A percentile compares a stretch with the other conserved stretches of the same genome.
These are phyloP conservation scores for Candida argentea DNA, from an alignment of 805 yeast species.

Conservation along the genomic window DNA sequence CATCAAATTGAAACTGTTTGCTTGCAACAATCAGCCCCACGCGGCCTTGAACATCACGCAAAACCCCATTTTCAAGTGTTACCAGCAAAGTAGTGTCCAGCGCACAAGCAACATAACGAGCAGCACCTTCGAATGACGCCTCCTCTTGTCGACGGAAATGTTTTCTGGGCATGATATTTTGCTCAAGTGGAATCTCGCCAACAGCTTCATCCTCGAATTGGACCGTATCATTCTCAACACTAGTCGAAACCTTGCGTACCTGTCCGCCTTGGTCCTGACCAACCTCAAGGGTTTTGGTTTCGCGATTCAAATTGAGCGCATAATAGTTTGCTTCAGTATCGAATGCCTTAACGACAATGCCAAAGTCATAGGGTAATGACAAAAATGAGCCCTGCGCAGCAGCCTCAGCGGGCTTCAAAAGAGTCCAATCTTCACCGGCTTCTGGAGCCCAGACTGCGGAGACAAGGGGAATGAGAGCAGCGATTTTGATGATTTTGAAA, in stretches of 20 bases:
- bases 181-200: neutral
- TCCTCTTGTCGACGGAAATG: neutral
- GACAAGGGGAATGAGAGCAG: neutral
- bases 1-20: conserved; percentile 32
- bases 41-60: conserved; percentile 21
- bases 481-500: conserved; percentile 1
- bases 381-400: conserved; percentile 10
- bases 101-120: conserved; percentile 10
- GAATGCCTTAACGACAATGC: conserved; percentile 24
- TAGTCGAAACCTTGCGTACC: conserved; percentile 10
- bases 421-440: conserved; percentile 27
- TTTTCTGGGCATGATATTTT: neutral
- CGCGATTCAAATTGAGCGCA: neutral
- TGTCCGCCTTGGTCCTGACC: conserved; percentile 22
- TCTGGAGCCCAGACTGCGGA: conserved; percentile 15
- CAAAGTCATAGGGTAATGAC: conserved; percentile 25
- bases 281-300: conserved; percentile 7
- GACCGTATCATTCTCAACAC: too few relatives aligned
- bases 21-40: conserved; percentile 29
- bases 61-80: conserved; percentile 19
- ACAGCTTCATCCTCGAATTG: neutral
- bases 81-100: conserved; percentile 16
- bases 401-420: conserved; percentile 14
- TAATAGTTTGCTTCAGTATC: too few relatives aligned
- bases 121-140: conserved; percentile 9